Evolutionary conservation across 1,139 yeast genomes (phyloP), one percentile per base, ranked within the genome.

Genomic region (Spathaspora sp.): DNA sequence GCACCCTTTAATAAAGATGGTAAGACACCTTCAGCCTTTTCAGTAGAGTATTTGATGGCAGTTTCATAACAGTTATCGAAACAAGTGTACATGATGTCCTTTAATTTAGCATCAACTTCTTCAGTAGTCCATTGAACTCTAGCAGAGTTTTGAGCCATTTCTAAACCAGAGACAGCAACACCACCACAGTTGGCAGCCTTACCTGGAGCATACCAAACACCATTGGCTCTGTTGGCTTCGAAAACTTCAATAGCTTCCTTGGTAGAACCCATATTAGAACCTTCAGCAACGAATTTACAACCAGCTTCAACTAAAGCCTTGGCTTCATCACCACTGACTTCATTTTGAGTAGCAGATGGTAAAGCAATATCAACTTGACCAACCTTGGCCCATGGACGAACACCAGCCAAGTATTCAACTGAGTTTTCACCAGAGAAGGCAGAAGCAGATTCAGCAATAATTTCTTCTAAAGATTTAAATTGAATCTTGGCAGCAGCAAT

Each of bases 101-200:
- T 89, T 68, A 90, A 83, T 72, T 85, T 89, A 53, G 70, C 67
- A 72, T 90, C 97, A 61, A 90, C 97, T 76, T 87, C 89, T 76
- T 89, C 96, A 51, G 82, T 60, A 52, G 95, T 80, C 97, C 97
- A 90, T 57, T 75, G 72, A 56, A 85, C 82, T 79, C 98, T 88
- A 70, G 86, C 95, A 51, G 97, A 89, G 88, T 93, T 93, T 80
- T 93, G 99, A 54, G 98, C 97, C 98, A 93, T 93, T 80, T 93
- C 99, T 59, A 93, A 82, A 68, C 98, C 98, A 53, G 97, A 89
- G 51, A 91, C 97, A 51, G 97, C 96, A 62, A 93, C 99, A 84
- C 98, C 99, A 78, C 98, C 98, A 78, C 95, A 87, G 84, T 93
- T 93, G 65, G 98, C 95, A 61, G 97, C 97, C 82, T 93, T 93